Percentiles rank a stretch among this genome's conserved stretches.
These are phyloP conservation scores for Rubia yunnanensis DNA, from an alignment of 257 asterid genomes.

Conservation along the genomic window DNA sequence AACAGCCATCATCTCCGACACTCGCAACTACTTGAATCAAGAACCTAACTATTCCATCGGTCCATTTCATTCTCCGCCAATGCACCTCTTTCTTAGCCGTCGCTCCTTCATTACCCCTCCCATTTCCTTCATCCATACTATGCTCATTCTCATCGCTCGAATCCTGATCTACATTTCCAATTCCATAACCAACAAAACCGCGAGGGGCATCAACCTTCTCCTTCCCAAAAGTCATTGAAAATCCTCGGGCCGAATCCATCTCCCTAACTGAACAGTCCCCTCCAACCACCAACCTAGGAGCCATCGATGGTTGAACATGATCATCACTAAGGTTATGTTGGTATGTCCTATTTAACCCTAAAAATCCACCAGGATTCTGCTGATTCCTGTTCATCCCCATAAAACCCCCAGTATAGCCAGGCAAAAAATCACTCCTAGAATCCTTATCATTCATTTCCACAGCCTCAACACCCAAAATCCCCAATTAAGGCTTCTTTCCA, in stretches of 20 bases:
- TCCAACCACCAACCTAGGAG: constrained; percentile 9
- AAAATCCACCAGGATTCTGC: constrained; percentile 17
- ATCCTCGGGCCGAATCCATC: constrained; percentile 15
- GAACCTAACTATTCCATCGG: constrained; percentile 39
- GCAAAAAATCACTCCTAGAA: constrained; percentile 21
- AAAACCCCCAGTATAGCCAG: constrained; percentile 26
- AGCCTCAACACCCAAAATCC: not conserved
- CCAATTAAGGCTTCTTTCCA: not conserved
- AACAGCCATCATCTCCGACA: constrained; percentile 40
- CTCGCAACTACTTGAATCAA: constrained; percentile 46
- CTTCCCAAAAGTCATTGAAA: constrained; percentile 15
- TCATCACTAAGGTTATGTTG: constrained; percentile 15
- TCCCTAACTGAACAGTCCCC: constrained; percentile 7
- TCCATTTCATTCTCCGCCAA: constrained; percentile 67
- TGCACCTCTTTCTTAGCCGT: constrained; percentile 32
- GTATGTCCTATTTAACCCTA: constrained; percentile 14
- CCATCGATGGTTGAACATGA: not conserved
- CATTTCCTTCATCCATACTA: constrained; percentile 28
- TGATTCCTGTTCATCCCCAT: constrained; percentile 29
- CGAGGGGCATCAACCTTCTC: constrained; percentile 9
- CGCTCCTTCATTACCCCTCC: constrained; percentile 11
- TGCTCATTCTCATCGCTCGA: constrained; percentile 28
- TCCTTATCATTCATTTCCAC: constrained; percentile 21
- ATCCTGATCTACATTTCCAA: constrained; percentile 11
- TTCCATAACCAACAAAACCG: constrained; percentile 8